phyloP scores from a whole-genome alignment of 116 monocot species.

The Dioscorea cayenensis region DNA sequence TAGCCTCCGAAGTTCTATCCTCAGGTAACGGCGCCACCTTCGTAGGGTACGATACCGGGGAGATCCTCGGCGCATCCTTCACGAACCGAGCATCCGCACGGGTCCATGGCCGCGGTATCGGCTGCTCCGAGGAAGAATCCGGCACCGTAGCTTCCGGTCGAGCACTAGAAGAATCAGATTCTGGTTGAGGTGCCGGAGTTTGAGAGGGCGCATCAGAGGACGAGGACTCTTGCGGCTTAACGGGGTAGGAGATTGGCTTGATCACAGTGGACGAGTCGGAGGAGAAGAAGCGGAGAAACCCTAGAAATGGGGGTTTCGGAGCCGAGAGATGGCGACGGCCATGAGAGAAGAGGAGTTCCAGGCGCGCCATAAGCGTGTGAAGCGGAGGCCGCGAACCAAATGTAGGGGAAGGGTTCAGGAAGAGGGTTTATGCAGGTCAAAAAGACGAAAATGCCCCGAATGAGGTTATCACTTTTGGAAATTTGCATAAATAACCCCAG shows the following conservation, averaged over 20 bases:
- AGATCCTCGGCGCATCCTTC: conserved; percentile 47
- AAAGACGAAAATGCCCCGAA: too few relatives aligned
- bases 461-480: too few relatives aligned
- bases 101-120: conserved; percentile 28
- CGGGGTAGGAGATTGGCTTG: conserved; percentile 64
- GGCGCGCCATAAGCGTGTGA: conserved; percentile 2
- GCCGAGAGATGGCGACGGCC: conserved; percentile 12
- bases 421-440: too few relatives aligned
- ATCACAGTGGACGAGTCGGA: conserved; percentile 20
- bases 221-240: conserved; percentile 39
- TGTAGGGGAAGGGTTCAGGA: too few relatives aligned
- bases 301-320: conserved; percentile 1
- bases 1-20: conserved; percentile 24
- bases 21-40: conserved; percentile 67
- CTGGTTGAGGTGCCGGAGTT: background rate
- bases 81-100: conserved; percentile 70
- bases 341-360: conserved; percentile 15
- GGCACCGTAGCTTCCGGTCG: background rate
- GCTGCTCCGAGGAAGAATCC: background rate
- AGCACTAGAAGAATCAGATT: conserved; percentile 1
- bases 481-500: too few relatives aligned
- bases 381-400: too few relatives aligned
- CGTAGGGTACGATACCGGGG: conserved; percentile 56
- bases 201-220: conserved; percentile 2
- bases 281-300: conserved; percentile 7